Evolutionary conservation across 2,329 filamentous ascomycete genomes (phyloP).

Genomic region (Cladophialophora psammophila): DNA sequence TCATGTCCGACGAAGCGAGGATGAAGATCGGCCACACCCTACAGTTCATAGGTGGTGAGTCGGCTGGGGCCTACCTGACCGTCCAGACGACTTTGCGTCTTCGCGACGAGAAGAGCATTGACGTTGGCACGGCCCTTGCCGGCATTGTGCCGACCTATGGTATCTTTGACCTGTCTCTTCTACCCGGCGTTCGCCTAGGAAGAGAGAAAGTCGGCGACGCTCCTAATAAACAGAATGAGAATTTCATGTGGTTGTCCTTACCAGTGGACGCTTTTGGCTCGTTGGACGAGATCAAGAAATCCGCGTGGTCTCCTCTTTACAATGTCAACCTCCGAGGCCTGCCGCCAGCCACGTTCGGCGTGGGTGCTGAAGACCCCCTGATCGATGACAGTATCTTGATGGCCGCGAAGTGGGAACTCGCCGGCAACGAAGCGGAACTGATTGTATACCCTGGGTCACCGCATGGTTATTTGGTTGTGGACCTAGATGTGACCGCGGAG

Average conservation of each 20-base stretch:
- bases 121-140: background rate
- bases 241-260: conserved; percentile 4
- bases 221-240: background rate
- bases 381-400: conserved; percentile 22
- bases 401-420: conserved; percentile 13
- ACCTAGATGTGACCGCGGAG: background rate
- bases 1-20: background rate
- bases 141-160: conserved; percentile 13
- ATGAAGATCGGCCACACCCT: background rate
- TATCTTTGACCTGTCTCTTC: conserved; percentile 10
- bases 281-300: background rate
- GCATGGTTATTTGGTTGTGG: conserved; percentile 11
- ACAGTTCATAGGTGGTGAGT: conserved; percentile 16
- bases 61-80: conserved; percentile 5
- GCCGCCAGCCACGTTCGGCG: conserved; percentile 11
- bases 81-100: conserved; percentile 1
- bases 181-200: conserved; percentile 1
- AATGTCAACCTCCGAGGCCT: conserved; percentile 10
- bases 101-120: conserved; percentile 2
- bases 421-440: conserved; percentile 15
- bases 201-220: background rate
- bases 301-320: conserved; percentile 7
- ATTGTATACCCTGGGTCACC: conserved; percentile 5
- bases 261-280: background rate
- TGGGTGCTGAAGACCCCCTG: conserved; percentile 7